phyloP scores from a whole-genome alignment of 345 rosid species.

The Combretum micranthum region DNA sequence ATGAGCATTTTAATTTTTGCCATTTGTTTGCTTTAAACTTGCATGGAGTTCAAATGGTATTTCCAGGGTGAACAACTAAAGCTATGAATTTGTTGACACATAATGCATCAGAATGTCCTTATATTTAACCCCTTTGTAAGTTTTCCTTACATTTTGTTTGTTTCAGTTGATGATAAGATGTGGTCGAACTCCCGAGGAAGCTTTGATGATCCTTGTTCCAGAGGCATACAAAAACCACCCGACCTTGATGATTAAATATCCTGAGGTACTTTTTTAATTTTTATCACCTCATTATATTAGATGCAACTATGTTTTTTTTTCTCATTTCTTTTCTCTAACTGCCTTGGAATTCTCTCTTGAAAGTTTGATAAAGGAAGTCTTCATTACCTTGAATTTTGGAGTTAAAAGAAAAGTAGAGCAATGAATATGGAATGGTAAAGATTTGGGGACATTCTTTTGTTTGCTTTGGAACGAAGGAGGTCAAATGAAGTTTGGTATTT shows the following conservation, averaged over 20 bases:
- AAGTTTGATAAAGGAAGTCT: not conserved
- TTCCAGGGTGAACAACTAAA: no score
- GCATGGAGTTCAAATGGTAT: no score
- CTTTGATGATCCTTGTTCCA: slow-evolving; percentile 97
- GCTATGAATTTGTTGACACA: no score
- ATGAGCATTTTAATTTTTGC: no score
- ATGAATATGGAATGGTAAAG: no score
- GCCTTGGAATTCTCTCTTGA: not conserved
- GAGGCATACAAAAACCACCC: slow-evolving; percentile 99
- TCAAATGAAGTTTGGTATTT: no score
- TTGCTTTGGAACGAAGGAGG: no score
- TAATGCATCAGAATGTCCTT: no score
- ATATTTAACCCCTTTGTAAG: not conserved
- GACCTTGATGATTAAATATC: slow-evolving; percentile 72
- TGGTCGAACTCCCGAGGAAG: slow-evolving; percentile 85
- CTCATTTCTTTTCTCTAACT: no score
- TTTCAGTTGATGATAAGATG: slow-evolving; percentile 82
- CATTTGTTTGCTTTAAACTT: no score
- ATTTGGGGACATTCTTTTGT: no score
- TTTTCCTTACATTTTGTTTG: slow-evolving; percentile 9
- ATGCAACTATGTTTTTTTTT: not conserved
- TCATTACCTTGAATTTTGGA: not conserved
- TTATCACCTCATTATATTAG: not conserved
- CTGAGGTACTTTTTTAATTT: slow-evolving; percentile 55
- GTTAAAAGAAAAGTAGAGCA: no score